Conservation (phyloP, 768 basidiomycete species). For the Serendipita vermifera region DNA sequence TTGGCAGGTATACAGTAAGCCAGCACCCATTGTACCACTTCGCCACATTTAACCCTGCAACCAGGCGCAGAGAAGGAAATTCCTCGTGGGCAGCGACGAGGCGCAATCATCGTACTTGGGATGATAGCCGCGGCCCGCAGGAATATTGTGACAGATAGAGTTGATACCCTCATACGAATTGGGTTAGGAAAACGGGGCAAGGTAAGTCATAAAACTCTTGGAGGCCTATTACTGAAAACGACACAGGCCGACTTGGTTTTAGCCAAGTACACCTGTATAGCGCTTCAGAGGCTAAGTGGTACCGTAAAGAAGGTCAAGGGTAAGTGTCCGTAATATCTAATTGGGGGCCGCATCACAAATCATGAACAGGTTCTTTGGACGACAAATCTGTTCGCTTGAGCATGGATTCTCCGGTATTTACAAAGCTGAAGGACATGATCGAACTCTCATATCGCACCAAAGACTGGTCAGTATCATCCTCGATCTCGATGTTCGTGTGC, state of each 20-base stretch:
- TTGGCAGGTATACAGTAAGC: conserved; percentile 92
- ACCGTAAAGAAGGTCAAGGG: conserved; percentile 97
- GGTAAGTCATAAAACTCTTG: conserved; percentile 30
- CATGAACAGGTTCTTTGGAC: conserved; percentile 55
- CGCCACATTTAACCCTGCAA: not conserved
- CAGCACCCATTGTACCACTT: not conserved
- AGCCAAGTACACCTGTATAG: conserved; percentile 87
- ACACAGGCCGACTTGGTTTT: conserved; percentile 71
- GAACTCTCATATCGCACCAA: conserved; percentile 67
- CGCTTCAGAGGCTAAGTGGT: conserved; percentile 82
- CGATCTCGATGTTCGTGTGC: too few relatives aligned
- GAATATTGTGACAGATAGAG: conserved; percentile 64
- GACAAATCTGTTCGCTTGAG: conserved; percentile 77
- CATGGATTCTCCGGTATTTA: conserved; percentile 80
- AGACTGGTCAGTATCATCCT: conserved; percentile 50
- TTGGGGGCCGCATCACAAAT: not conserved
- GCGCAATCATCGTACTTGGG: conserved; percentile 90
- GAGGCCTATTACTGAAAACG: not conserved
- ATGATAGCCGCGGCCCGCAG: conserved; percentile 85
- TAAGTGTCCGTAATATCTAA: conserved; percentile 19
- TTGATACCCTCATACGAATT: conserved; percentile 73
- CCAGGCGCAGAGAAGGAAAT: conserved; percentile 62
- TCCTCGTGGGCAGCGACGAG: conserved; percentile 76
- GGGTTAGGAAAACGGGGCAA: conserved; percentile 77
- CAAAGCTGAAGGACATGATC: conserved; percentile 66